Evolutionary conservation across 345 rosid species (phyloP).

Genomic region (Brassica carinata): DNA sequence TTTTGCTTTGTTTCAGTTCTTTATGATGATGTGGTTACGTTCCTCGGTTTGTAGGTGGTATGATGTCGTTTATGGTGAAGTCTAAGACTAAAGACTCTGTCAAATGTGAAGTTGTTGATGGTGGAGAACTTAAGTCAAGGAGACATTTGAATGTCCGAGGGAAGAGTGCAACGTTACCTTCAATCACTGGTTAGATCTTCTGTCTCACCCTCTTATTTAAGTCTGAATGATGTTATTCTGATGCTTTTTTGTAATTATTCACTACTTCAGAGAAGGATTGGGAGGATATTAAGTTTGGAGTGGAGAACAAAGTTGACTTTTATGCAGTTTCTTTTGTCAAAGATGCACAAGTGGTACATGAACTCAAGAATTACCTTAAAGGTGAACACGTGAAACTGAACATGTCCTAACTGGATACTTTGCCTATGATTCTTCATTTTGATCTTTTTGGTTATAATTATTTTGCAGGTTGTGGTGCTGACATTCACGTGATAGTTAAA

Average conservation of each 20-base stretch:
- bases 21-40: constrained; percentile 26
- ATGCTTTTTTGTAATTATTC: constrained; percentile 17
- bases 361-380: constrained; percentile 86
- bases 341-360: constrained; percentile 99
- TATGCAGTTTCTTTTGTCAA: constrained; percentile 98
- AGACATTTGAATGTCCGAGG: constrained; percentile 97
- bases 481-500: constrained; percentile 89
- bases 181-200: constrained; percentile 73
- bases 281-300: constrained; percentile 99
- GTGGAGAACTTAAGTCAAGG: constrained; percentile 99
- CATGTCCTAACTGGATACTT: constrained; percentile 13
- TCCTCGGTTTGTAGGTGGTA: constrained; percentile 67
- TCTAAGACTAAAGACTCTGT: constrained; percentile 96
- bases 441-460: constrained; percentile 9
- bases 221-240: background rate
- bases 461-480: constrained; percentile 61
- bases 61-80: constrained; percentile 92
- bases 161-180: constrained; percentile 96
- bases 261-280: constrained; percentile 86
- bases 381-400: constrained; percentile 41
- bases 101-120: constrained; percentile 92
- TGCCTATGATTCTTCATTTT: constrained; percentile 3
- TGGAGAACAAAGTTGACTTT: constrained; percentile 91
- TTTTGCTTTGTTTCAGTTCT: background rate
- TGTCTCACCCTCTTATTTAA: background rate